Percentiles rank a stretch among this genome's conserved stretches.
phyloP scores from a whole-genome alignment of 345 rosid genomes.

The Xanthoceras sorbifolium region DNA sequence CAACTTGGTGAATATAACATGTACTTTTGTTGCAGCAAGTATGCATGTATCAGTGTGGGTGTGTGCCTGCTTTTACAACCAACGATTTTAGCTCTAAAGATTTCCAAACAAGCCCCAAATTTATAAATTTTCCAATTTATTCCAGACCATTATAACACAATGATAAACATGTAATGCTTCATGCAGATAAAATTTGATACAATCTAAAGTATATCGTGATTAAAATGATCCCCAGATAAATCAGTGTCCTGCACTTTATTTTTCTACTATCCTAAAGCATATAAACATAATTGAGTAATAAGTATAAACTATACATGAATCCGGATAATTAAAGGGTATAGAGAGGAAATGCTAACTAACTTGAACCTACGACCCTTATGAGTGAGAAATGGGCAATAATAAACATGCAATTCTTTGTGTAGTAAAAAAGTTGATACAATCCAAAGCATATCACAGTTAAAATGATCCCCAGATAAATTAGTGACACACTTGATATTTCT shows the following conservation, averaged over 20 bases:
- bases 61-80: background rate
- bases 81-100: background rate
- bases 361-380: constrained; percentile 86
- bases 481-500: no score
- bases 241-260: background rate
- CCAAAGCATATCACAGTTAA: background rate
- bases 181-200: background rate
- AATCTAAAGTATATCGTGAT: background rate
- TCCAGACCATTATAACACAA: background rate
- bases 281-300: background rate
- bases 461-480: constrained; percentile 2
- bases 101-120: constrained; percentile 1
- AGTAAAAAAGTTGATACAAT: background rate
- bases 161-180: background rate
- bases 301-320: background rate
- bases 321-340: background rate
- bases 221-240: background rate
- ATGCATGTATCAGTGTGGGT: constrained; percentile 4
- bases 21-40: background rate
- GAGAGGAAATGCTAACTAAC: constrained; percentile 53
- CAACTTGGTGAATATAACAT: constrained; percentile 1
- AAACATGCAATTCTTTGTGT: background rate
- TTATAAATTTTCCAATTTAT: constrained; percentile 1
- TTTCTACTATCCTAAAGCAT: background rate
- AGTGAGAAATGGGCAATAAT: background rate